Evolutionary conservation across 2,329 filamentous ascomycete species (phyloP), one percentile per base, ranked within the genome.

Genomic region (Fusarium sp.): DNA sequence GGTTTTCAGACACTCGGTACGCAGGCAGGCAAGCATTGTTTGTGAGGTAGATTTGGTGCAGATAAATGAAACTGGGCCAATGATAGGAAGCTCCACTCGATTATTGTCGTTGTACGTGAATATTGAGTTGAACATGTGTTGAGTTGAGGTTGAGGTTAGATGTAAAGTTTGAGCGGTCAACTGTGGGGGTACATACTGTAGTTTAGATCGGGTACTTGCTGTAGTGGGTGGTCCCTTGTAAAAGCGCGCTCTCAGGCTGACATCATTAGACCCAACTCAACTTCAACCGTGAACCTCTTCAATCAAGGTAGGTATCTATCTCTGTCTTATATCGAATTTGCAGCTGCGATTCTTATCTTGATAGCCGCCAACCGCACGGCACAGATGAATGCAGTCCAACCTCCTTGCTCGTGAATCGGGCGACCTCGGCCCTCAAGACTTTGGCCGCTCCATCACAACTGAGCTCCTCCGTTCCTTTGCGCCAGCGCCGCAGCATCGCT

Each of bases 391-490:
- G 86, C 80, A 94, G 92, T 88, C 85, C 73, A 87, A 88, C 74
- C 80, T 96, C 59, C 82, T 95, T 75, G 87, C 91, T 73, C 88
- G 92, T 77, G 88, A 90, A 73, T 82, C 88, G 60, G 91, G 92
- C 77, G 83, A 83, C 70, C 76, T 92, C 57, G 78, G 80, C 63
- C 85, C 87, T 44, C 82, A 84, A 67, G 80, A 81, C 42, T 85
- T 96, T 66, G 84, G 88, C 67, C 82, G 85, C 63, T 82, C 85
- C 15, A 84, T 91, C 69, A 87, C 86, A 19, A 84, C 86, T 13
- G 82, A 84, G 31, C 83, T 93, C 56, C 77, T 93, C 41, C 85
- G 84, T 62, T 84, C 86, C n/a, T 85, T 96, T 60, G 85, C 88
- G 45, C 83, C 87, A 4, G 86, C 84, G 39, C 85, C 87, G 14